A percentile compares a stretch with the other conserved stretches of the same genome.
Evolutionary conservation across 2,329 filamentous ascomycete genomes (phyloP).

Genomic region (Fusarium sp.): DNA sequence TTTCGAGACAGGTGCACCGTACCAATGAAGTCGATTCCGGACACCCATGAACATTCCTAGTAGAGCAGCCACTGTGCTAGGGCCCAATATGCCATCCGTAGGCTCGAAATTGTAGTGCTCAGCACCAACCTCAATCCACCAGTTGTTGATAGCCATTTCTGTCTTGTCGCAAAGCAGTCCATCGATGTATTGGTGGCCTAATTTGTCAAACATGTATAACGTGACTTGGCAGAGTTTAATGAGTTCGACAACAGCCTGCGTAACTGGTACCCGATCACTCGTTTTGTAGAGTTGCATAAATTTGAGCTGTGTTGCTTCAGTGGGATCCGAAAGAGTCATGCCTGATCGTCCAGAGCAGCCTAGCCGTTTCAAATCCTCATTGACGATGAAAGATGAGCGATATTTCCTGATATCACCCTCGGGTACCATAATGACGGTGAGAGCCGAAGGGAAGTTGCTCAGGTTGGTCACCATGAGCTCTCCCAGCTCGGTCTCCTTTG

Average conservation of each 20-base stretch:
- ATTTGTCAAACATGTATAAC: conserved; percentile 85
- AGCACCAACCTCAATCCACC: conserved; percentile 94
- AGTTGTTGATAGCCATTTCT: conserved; percentile 88
- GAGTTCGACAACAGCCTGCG: conserved; percentile 84
- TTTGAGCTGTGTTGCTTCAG: conserved; percentile 86
- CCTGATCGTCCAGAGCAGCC: conserved; percentile 92
- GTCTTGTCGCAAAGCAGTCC: conserved; percentile 94
- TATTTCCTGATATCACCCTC: conserved; percentile 86
- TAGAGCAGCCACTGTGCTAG: conserved; percentile 89
- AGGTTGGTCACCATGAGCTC: conserved; percentile 95
- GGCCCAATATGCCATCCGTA: conserved; percentile 90
- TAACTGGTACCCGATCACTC: conserved; percentile 83
- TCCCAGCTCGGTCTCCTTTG: conserved; percentile 84
- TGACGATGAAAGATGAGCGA: conserved; percentile 88
- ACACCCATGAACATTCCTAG: conserved; percentile 91
- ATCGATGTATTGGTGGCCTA: conserved; percentile 90
- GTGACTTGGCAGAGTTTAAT: conserved; percentile 93
- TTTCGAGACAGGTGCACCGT: conserved; percentile 85
- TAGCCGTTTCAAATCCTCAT: conserved; percentile 91
- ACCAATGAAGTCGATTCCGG: conserved; percentile 87
- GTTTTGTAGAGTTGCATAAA: conserved; percentile 92
- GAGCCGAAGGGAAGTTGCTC: conserved; percentile 88
- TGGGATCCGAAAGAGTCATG: conserved; percentile 82
- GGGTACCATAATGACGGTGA: conserved; percentile 92
- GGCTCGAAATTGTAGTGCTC: conserved; percentile 95